Evolutionary conservation across 345 rosid genomes (phyloP).

Genomic region (Iberis pinnata): DNA sequence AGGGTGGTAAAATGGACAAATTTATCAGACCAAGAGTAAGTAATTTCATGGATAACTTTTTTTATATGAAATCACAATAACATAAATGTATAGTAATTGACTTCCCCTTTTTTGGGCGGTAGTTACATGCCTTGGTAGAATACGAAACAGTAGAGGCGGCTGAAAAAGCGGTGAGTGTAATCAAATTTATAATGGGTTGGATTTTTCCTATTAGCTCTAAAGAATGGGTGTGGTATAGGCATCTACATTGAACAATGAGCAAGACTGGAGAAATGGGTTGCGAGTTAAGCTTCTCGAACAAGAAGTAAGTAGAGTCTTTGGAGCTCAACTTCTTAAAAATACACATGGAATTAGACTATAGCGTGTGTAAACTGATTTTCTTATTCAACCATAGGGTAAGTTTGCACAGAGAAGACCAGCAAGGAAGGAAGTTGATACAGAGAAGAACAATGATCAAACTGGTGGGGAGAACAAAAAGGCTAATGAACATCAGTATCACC

Average conservation of each 20-base stretch:
- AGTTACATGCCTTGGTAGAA: slow-evolving; percentile 87
- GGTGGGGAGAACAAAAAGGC: slow-evolving; percentile 42
- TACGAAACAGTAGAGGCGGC: slow-evolving; percentile 77
- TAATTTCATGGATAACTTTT: slow-evolving; percentile 12
- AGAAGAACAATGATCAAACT: slow-evolving; percentile 41
- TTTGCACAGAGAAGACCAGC: slow-evolving; percentile 52
- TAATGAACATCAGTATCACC: slow-evolving; percentile 37
- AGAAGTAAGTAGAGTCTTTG: slow-evolving; percentile 37
- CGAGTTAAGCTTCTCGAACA: slow-evolving; percentile 70
- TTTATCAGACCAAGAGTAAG: slow-evolving; percentile 57
- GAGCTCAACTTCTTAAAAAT: not conserved
- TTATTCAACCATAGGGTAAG: slow-evolving; percentile 39
- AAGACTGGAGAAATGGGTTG: slow-evolving; percentile 93
- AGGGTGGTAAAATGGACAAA: slow-evolving; percentile 44
- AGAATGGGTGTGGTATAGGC: slow-evolving; percentile 37
- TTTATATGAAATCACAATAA: not conserved
- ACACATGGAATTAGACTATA: slow-evolving; percentile 6
- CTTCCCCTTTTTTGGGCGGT: slow-evolving; percentile 23
- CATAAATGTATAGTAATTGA: not conserved
- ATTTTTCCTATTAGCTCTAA: not conserved
- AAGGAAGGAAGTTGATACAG: slow-evolving; percentile 52
- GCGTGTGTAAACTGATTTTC: not conserved
- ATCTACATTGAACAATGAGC: slow-evolving; percentile 63
- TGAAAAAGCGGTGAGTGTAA: slow-evolving; percentile 74
- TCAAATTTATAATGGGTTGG: not conserved